Evolutionary conservation across 1,284 basidiomycete genomes (phyloP), one percentile per base, ranked within the genome.

Genomic region (Ustilago loliicola): DNA sequence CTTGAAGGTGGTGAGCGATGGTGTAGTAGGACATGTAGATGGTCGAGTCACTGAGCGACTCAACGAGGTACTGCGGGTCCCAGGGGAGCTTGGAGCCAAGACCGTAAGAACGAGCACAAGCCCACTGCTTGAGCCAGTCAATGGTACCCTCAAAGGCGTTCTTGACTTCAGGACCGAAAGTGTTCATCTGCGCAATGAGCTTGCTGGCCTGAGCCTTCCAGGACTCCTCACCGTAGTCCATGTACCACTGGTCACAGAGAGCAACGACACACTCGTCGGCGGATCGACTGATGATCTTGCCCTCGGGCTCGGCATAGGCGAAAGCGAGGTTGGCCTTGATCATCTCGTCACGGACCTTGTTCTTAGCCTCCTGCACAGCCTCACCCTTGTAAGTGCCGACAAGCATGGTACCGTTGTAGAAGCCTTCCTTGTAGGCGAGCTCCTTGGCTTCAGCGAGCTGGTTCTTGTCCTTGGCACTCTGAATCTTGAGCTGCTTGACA

Each of bases 1-100:
- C 92, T 92, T 85, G 85, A 42, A 86, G 77, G 52, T 83, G 79
- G 74, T 85, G 79, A 8, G 95, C 91, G 69, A 99, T 91, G 7
- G 97, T 98, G 88, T 99, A 99, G 88, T 98, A 99, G 36, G 93
- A 91, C 96, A 98, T 98, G 89, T 99, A 99, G 87, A 99, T 93
- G 30, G 97, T 99, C 15, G 96, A 98, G 88, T 99, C 97, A 80
- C 93, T 96, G 85, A 99, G 88, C 83, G 94, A 95, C 88, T 99
- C 97, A 58, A 99, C 95, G 83, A 99, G 90, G 90, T 96, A 98
- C 65, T 94, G 92, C 17, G 92, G 93, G 86, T 99, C 96, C 96
- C 96, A 99, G 1, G 97, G 97, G 71, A 99, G 89, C 86, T 93
- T 93, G 15, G 96, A 96, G 36, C 97, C 97, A 73, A 99, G 90